Percentiles rank a stretch among this genome's conserved stretches.
Conservation (phyloP, 495 filamentous ascomycete genomes). For the Staphylotrichum longicolle region DNA sequence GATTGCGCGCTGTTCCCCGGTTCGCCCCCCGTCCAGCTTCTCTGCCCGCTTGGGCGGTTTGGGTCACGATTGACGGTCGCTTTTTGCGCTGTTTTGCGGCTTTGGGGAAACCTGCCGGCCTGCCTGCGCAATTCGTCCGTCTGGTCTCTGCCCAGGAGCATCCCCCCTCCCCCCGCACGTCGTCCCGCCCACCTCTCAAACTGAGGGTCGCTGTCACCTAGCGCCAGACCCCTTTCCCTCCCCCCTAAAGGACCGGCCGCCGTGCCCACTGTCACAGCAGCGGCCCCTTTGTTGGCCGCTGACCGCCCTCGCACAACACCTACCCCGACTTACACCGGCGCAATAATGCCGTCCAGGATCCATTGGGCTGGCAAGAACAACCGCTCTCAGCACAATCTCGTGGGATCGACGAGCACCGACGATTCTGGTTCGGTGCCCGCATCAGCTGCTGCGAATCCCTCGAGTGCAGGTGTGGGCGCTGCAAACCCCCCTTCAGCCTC, state of each 20-base stretch:
- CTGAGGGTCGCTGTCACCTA: too few species aligned
- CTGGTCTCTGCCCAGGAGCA: background rate
- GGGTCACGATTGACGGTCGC: slow-evolving; percentile 9
- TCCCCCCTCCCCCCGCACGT: background rate
- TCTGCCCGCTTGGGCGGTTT: slow-evolving; percentile 11
- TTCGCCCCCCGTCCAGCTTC: background rate
- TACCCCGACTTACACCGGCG: background rate
- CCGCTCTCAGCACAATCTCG: slow-evolving; percentile 51
- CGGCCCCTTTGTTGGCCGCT: background rate
- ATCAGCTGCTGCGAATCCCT: slow-evolving; percentile 31
- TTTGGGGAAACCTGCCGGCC: background rate
- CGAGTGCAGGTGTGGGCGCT: slow-evolving; percentile 26
- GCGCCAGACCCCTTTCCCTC: background rate
- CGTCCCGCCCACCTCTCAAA: background rate
- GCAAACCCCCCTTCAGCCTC: slow-evolving; percentile 47
- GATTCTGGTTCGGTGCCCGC: slow-evolving; percentile 27
- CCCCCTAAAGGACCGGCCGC: background rate
- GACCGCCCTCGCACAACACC: background rate
- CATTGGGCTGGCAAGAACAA: slow-evolving; percentile 49
- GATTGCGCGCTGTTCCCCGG: slow-evolving; percentile 1
- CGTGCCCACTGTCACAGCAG: background rate
- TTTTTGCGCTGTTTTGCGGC: slow-evolving; percentile 10
- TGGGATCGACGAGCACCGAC: slow-evolving; percentile 38
- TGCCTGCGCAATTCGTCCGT: background rate
- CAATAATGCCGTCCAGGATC: slow-evolving; percentile 42